These are phyloP conservation scores for Penicillium cataractarum DNA, from an alignment of 495 filamentous ascomycete species.

Conservation along the genomic window DNA sequence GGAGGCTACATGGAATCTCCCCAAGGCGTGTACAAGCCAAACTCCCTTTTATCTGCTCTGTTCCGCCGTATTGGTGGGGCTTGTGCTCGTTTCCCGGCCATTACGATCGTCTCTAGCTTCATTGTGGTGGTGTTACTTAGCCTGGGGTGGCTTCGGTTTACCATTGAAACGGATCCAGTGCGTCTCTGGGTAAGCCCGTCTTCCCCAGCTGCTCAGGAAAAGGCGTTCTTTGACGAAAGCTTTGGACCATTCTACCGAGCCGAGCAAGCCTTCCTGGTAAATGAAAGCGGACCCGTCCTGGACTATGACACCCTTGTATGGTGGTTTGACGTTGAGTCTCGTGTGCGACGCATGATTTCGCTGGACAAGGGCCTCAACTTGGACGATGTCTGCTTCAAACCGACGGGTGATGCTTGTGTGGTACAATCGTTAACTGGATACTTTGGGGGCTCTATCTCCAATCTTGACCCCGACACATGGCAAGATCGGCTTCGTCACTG, in stretches of 20 bases:
- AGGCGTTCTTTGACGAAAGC: slow-evolving; percentile 89
- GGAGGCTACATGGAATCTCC: slow-evolving; percentile 71
- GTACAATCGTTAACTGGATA: slow-evolving; percentile 89
- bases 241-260: slow-evolving; percentile 96
- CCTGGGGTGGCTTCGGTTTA: slow-evolving; percentile 82
- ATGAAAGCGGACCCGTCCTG: slow-evolving; percentile 78
- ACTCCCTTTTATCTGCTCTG: slow-evolving; percentile 72
- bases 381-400: slow-evolving; percentile 91
- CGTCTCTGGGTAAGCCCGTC: slow-evolving; percentile 93
- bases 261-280: slow-evolving; percentile 91
- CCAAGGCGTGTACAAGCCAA: slow-evolving; percentile 71
- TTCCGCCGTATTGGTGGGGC: slow-evolving; percentile 83
- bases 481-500: slow-evolving; percentile 67
- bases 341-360: slow-evolving; percentile 70
- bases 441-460: slow-evolving; percentile 68
- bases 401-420: slow-evolving; percentile 86
- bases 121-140: slow-evolving; percentile 75
- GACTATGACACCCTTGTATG: slow-evolving; percentile 85
- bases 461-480: slow-evolving; percentile 70
- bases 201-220: slow-evolving; percentile 88
- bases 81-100: slow-evolving; percentile 79
- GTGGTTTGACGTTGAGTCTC: slow-evolving; percentile 92
- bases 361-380: slow-evolving; percentile 62
- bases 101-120: slow-evolving; percentile 75
- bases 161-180: slow-evolving; percentile 86